Percentiles rank a stretch among this genome's conserved stretches.
Conservation (phyloP, 129 eudicot genomes). For the Logfia minima region DNA sequence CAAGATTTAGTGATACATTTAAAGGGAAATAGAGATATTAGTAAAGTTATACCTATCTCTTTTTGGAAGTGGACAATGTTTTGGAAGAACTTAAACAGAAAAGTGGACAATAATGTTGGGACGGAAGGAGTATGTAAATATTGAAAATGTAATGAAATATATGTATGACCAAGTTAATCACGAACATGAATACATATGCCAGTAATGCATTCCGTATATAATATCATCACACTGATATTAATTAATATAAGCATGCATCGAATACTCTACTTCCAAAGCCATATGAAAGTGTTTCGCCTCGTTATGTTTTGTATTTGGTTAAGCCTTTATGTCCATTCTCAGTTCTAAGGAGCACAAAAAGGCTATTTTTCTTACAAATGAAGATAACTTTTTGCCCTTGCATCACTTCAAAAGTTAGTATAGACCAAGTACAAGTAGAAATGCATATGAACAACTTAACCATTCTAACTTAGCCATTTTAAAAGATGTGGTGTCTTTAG, state of each 20-base stretch:
- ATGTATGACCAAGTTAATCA: neutral
- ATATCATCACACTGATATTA: neutral
- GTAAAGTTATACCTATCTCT: neutral
- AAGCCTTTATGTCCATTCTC: neutral
- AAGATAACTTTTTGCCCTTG: neutral
- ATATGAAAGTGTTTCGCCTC: neutral
- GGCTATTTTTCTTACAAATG: neutral
- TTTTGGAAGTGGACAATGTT: neutral
- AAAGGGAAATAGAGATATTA: neutral
- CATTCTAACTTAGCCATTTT: neutral
- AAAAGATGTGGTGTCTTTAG: neutral
- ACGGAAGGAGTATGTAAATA: neutral
- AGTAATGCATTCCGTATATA: neutral
- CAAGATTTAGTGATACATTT: neutral
- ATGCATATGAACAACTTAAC: neutral
- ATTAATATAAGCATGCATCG: neutral
- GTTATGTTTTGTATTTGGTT: neutral
- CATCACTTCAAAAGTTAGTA: neutral
- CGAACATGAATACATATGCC: neutral
- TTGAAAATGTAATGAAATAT: neutral
- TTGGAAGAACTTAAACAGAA: neutral
- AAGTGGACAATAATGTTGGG: neutral
- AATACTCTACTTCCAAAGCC: neutral
- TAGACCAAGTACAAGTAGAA: conserved; percentile 1
- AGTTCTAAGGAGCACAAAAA: neutral